A percentile compares a stretch with the other conserved stretches of the same genome.
These are phyloP conservation scores for Moniliella sp. DNA, from an alignment of 1,284 basidiomycete genomes.

Conservation along the genomic window DNA sequence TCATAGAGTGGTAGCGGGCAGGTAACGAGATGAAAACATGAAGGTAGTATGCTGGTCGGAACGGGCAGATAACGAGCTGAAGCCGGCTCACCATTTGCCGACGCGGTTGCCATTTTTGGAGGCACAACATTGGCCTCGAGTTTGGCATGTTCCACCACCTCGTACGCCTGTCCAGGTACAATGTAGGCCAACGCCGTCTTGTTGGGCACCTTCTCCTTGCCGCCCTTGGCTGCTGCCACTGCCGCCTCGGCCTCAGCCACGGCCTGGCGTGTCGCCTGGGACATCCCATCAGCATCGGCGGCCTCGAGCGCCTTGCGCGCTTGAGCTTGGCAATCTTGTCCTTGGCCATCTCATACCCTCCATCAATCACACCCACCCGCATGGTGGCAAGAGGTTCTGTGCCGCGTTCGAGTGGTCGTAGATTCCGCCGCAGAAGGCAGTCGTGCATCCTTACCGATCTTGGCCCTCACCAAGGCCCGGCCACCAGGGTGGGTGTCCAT, in stretches of 20 bases:
- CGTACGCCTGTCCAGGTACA: slow-evolving; percentile 24
- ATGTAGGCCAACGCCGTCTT: slow-evolving; percentile 11
- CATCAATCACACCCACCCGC: slow-evolving; percentile 30
- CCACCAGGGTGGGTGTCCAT: slow-evolving; percentile 31
- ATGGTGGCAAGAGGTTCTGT: slow-evolving; percentile 31
- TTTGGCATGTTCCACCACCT: slow-evolving; percentile 16
- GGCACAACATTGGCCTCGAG: slow-evolving; percentile 6
- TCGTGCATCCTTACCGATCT: slow-evolving; percentile 31
- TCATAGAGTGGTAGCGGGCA: too few relatives aligned
- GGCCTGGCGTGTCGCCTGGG: slow-evolving; percentile 4
- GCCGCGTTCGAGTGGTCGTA: slow-evolving; percentile 32
- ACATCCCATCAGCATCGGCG: slow-evolving; percentile 1
- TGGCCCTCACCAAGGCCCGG: slow-evolving; percentile 16
- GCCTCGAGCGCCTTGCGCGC: slow-evolving; percentile 7
- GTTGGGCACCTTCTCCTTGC: slow-evolving; percentile 2
- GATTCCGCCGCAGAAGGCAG: slow-evolving; percentile 28
- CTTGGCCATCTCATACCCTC: slow-evolving; percentile 26
- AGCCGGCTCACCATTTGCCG: background rate
- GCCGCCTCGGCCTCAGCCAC: slow-evolving; percentile 8
- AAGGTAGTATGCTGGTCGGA: too few relatives aligned
- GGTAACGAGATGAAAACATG: too few relatives aligned
- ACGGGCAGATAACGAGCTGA: too few relatives aligned
- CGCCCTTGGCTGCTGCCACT: slow-evolving; percentile 3
- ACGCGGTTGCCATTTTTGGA: background rate
- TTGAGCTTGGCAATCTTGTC: slow-evolving; percentile 11